Evolutionary conservation across 106 monocot genomes (phyloP).

Genomic region (Cymbidium sinense): DNA sequence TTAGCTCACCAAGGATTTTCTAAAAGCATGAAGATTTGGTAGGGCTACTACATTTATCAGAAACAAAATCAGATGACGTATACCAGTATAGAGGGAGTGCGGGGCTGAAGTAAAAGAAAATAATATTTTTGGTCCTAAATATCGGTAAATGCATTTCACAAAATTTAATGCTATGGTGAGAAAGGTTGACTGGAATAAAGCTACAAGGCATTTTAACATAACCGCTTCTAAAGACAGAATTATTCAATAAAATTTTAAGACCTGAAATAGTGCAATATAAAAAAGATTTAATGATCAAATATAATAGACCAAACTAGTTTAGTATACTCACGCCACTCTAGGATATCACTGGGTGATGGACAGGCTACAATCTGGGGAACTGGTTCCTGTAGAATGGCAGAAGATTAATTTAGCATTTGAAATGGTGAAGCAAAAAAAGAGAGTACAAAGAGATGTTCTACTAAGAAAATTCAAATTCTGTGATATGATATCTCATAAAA

Average conservation of each 20-base stretch:
- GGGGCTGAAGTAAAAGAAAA: neutral
- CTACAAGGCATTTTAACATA: neutral
- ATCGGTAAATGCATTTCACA: neutral
- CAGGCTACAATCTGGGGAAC: constrained; percentile 88
- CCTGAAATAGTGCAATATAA: neutral
- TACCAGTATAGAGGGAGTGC: too few species aligned
- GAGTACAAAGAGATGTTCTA: neutral
- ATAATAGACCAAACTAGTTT: neutral
- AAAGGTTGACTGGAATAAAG: neutral
- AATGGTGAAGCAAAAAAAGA: neutral
- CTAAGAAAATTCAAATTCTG: neutral
- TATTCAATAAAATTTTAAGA: neutral
- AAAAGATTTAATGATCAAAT: neutral
- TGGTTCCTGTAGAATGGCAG: constrained; percentile 60
- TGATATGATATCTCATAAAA: neutral
- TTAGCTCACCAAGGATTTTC: neutral
- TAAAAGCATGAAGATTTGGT: neutral
- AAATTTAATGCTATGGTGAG: neutral
- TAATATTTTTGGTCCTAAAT: neutral
- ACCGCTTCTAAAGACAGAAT: neutral
- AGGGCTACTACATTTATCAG: neutral
- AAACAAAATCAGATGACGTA: neutral
- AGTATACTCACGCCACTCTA: constrained; percentile 88
- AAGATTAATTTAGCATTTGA: neutral
- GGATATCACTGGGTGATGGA: constrained; percentile 77